Evolutionary conservation across 2,329 filamentous ascomycete genomes (phyloP).

Genomic region (Botrytis paeoniae): DNA sequence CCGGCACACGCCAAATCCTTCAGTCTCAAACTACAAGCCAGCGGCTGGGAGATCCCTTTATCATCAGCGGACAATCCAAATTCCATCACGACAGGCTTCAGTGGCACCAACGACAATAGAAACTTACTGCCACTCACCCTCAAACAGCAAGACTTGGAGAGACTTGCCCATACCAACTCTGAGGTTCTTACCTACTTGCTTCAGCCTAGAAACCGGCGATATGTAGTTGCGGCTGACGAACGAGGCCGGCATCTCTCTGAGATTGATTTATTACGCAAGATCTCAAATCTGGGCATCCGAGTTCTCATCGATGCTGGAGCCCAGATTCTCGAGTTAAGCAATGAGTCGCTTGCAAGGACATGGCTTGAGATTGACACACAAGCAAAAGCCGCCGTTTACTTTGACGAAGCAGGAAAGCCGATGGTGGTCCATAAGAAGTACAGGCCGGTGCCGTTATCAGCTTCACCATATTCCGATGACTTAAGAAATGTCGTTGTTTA

Average conservation of each 20-base stretch:
- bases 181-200: conserved; percentile 60
- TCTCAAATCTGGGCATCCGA: conserved; percentile 43
- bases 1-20: conserved; percentile 64
- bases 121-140: conserved; percentile 60
- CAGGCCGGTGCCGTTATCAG: conserved; percentile 26
- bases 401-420: conserved; percentile 24
- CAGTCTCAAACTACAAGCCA: conserved; percentile 58
- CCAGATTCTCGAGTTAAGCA: conserved; percentile 60
- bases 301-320: conserved; percentile 65
- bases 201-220: conserved; percentile 49
- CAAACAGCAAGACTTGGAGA: conserved; percentile 55
- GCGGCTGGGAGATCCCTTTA: conserved; percentile 65
- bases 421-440: conserved; percentile 26
- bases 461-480: conserved; percentile 29
- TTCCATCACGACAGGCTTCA: conserved; percentile 62
- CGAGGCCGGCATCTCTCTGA: conserved; percentile 45
- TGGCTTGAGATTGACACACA: conserved; percentile 27
- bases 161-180: conserved; percentile 58
- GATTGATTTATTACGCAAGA: conserved; percentile 42
- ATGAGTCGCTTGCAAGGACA: conserved; percentile 23
- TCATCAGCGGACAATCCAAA: conserved; percentile 44
- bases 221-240: conserved; percentile 45
- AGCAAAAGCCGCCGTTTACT: conserved; percentile 26
- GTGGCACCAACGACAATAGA: conserved; percentile 66
- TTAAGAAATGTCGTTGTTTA: conserved; percentile 30